These are phyloP conservation scores for Ciborinia camelliae DNA, from an alignment of 2,329 filamentous ascomycete genomes.

Conservation along the genomic window DNA sequence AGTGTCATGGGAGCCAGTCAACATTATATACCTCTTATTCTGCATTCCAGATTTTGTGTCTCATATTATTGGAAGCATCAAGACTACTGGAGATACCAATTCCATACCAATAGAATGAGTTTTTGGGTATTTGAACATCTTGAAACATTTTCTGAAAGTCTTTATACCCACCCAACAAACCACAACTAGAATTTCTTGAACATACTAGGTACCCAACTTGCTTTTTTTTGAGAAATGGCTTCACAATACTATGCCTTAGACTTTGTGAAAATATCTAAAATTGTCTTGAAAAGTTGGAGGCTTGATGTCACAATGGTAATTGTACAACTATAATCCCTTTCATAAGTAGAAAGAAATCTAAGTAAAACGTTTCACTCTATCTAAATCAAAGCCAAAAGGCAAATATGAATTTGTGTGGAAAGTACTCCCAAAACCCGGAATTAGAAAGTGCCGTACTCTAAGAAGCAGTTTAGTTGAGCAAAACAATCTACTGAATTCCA, in stretches of 20 bases:
- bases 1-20: neutral
- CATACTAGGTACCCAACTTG: accelerated
- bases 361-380: neutral
- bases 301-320: neutral
- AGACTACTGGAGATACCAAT: neutral
- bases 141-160: too few relatives aligned
- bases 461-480: too few relatives aligned
- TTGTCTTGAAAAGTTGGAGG: neutral
- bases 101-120: neutral
- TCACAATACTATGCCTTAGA: neutral
- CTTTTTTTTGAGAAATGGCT: neutral
- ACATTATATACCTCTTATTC: neutral
- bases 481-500: too few relatives aligned
- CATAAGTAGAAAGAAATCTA: too few relatives aligned
- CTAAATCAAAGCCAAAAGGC: neutral
- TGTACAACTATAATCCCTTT: too few relatives aligned
- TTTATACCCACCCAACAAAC: neutral
- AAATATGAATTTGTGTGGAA: neutral
- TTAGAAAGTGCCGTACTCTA: too few relatives aligned
- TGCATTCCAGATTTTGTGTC: neutral
- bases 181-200: neutral
- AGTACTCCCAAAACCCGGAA: neutral
- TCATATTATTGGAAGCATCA: neutral
- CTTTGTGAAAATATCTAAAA: neutral
- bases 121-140: neutral